Evolutionary conservation across 768 basidiomycete genomes (phyloP), one percentile per base, ranked within the genome.

Genomic region (Lactarius quietus): DNA sequence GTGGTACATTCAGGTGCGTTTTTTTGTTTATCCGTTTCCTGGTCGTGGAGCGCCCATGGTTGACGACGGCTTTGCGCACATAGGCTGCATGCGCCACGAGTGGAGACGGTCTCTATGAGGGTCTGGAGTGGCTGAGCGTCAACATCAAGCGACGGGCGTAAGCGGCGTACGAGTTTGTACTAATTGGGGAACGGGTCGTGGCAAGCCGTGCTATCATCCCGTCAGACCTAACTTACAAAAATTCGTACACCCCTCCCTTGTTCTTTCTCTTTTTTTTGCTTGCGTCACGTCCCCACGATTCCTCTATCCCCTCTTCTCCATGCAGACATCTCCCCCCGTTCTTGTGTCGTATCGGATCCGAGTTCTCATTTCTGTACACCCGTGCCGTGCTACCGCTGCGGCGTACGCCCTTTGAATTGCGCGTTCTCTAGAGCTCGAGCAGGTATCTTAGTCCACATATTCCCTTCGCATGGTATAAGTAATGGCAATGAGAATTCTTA

Each of bases 21-120:
- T 29, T 51, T 51, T 35, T 54, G 45, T 58, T 59, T 51, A 23
- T 39, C n/a, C n/a, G n/a, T n/a, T n/a, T n/a, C n/a, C n/a, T n/a
- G 39, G 36, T 26, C 9, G 41, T 31, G 35, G 61, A 65, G 48
- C 59, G 65, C 61, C 61, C 68, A 68, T 69, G 66, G 45, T 6
- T 63, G 36, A 48, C 39, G 33, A 6, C n/a, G n/a, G n/a, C 23
- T 29, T 65, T 67, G 68, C 62, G 33, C 51, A 59, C 38, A 68
- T 70, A 99, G 92, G 93, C 96, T 70, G 95, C 97, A 53, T 99
- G 96, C 75, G 97, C 97, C 63, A 98, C 97, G 53, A 95, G 92
- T 71, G 97, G 96, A 70, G 97, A 98, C 76, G 97, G 97, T 81
- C 83, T 98, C 64, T 98, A 98, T 77, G 96, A 98, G 80, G 96